phyloP scores from a whole-genome alignment of 2,329 filamentous ascomycete genomes.

The Hymenoscyphus repandus region DNA sequence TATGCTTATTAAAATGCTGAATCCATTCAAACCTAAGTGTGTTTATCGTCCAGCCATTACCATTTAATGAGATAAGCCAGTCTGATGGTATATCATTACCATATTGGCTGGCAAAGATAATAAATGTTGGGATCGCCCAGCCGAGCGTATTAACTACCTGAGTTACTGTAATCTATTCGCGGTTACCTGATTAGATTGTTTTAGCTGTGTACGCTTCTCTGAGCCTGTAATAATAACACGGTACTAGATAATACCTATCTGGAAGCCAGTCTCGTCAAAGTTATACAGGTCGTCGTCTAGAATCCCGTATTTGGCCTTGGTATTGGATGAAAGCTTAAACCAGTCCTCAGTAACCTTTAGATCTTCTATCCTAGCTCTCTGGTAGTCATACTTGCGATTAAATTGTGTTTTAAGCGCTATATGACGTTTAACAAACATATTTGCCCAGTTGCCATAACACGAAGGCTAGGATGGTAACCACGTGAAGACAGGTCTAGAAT shows the following conservation, averaged over 20 bases:
- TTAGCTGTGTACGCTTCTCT: no score
- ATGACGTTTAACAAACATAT: no score
- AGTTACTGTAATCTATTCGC: constrained; percentile 26
- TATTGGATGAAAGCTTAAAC: constrained; percentile 17
- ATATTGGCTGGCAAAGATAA: constrained; percentile 26
- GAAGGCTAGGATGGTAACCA: no score
- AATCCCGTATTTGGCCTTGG: constrained; percentile 16
- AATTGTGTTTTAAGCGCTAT: no score
- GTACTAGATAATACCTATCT: constrained; percentile 22
- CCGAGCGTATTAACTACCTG: constrained; percentile 21
- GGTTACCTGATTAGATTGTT: no score
- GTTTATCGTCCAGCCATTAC: constrained; percentile 34
- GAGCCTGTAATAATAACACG: no score
- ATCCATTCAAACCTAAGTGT: constrained; percentile 33
- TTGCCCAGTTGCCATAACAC: no score
- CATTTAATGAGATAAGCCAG: constrained; percentile 28
- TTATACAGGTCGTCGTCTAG: constrained; percentile 19
- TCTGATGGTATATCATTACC: constrained; percentile 21
- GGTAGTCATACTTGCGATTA: no score
- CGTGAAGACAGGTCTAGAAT: no score
- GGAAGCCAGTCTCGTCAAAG: constrained; percentile 24
- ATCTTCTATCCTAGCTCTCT: constrained; percentile 10
- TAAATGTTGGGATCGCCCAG: constrained; percentile 21
- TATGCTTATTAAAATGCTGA: constrained; percentile 33
- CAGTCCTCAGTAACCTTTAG: constrained; percentile 12